Base-by-base conservation (phyloP, 2,329 filamentous ascomycete species). In the Parasarocladium wereldwijsianum region DNA sequence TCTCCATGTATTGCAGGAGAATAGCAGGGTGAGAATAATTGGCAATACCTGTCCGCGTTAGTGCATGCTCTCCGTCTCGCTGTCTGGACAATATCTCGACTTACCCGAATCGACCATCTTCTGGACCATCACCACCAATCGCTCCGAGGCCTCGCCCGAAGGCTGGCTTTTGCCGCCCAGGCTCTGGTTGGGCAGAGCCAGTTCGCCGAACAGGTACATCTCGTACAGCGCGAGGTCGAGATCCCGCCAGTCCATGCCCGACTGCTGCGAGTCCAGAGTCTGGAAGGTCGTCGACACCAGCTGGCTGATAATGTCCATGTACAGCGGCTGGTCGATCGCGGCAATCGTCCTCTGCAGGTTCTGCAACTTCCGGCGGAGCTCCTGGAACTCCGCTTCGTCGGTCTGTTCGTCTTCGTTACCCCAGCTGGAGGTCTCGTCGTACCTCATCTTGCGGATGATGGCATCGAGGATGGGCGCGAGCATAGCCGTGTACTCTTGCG, bases 1-100 rank as follows among this genome's bases (percentile, higher is more conserved):
- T 93, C 52, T 98, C 90, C 86, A 98, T 94, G 48, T 93, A 98
- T 55, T 94, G 85, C 14, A 98, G 64, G 38, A 94, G 73, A 30
- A 94, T 86, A 11, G 86, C 84, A 2, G 90, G 87, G 49, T 96
- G 90, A 11, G 77, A 74, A 52, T 87, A 92, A 24, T 68, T 78
- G 35, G 83, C 77, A 40, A 94, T 79, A 41, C 82, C 84, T 86
- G 40, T 8, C 3, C 4, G 16, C 4, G 24, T 34, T 15, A 31
- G 17, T n/a, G n/a, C n/a, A n/a, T n/a, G n/a, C n/a, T n/a, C n/a
- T n/a, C n/a, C n/a, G n/a, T n/a, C n/a, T n/a, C n/a, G n/a, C n/a
- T n/a, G n/a, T n/a, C n/a, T n/a, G n/a, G n/a, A n/a, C n/a, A n/a
- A n/a, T n/a, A 19, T 24, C 6, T 25, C 9, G 16, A 55, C 73